Conservation (phyloP, 345 rosid species). For the Lepidium aucheri region DNA sequence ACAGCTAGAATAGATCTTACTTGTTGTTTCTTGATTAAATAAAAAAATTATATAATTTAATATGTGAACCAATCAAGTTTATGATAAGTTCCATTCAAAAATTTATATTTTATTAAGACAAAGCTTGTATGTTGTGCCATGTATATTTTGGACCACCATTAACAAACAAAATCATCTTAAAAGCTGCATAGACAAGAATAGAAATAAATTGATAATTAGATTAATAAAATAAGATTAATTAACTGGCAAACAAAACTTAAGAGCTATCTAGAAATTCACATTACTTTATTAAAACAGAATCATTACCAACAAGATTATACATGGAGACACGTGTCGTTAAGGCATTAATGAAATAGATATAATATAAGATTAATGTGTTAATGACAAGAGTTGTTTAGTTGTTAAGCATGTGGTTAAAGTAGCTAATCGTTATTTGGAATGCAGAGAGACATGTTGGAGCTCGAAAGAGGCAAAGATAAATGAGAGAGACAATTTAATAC, state of each 20-base stretch:
- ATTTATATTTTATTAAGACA: background rate
- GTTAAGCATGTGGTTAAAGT: slow-evolving; percentile 22
- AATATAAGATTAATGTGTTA: slow-evolving; percentile 7
- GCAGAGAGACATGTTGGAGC: slow-evolving; percentile 25
- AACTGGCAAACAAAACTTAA: slow-evolving; percentile 9
- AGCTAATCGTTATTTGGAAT: slow-evolving; percentile 8
- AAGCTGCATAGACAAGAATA: slow-evolving; percentile 14
- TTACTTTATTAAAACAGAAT: too few relatives aligned
- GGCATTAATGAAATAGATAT: background rate
- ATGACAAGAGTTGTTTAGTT: slow-evolving; percentile 17
- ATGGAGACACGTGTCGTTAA: slow-evolving; percentile 5
- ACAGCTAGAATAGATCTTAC: slow-evolving; percentile 4
- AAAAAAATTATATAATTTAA: background rate
- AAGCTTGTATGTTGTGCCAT: slow-evolving; percentile 16
- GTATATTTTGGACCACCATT: slow-evolving; percentile 21
- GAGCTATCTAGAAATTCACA: slow-evolving; percentile 16
- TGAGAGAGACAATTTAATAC: background rate
- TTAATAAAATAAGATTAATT: background rate
- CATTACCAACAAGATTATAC: too few relatives aligned
- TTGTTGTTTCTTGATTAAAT: slow-evolving; percentile 11
- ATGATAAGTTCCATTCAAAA: background rate
- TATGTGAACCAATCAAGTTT: background rate
- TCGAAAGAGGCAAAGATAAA: slow-evolving; percentile 16
- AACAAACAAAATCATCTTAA: slow-evolving; percentile 15
- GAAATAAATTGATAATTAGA: background rate